Percentiles rank a stretch among this genome's conserved stretches.
Conservation (phyloP, 169 alveolate genomes). For the Plasmodium inui region DNA sequence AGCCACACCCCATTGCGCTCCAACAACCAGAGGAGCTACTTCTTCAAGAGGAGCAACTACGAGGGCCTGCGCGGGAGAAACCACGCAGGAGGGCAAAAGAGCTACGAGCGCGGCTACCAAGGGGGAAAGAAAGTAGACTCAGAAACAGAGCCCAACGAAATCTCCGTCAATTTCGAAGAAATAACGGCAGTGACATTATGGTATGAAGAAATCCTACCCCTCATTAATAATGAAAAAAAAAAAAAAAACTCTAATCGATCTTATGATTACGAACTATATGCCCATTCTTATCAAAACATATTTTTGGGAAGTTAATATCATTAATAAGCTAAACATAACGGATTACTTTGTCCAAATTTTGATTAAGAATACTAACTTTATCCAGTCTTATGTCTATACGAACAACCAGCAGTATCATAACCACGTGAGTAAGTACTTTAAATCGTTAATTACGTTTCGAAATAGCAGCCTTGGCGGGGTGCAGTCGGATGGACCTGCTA, state of each 20-base stretch:
- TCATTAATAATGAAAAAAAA: constrained; percentile 63
- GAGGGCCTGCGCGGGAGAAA: not conserved
- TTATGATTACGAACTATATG: constrained; percentile 32
- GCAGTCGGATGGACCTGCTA: not conserved
- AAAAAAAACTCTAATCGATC: constrained; percentile 24
- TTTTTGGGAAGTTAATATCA: constrained; percentile 68
- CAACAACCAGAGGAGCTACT: not conserved
- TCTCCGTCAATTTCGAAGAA: constrained; percentile 2
- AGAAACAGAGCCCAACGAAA: not conserved
- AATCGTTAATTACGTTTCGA: constrained; percentile 10
- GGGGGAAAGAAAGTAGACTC: not conserved
- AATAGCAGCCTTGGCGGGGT: not conserved
- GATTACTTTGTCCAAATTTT: constrained; percentile 62
- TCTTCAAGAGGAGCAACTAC: not conserved
- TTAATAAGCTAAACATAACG: constrained; percentile 47
- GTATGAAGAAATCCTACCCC: constrained; percentile 69
- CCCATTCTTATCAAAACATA: constrained; percentile 33
- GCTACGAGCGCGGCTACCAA: not conserved
- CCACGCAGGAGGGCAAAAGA: not conserved
- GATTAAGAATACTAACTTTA: constrained; percentile 59
- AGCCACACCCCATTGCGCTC: not conserved
- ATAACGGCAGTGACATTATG: constrained; percentile 35
- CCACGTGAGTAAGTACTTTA: constrained; percentile 40
- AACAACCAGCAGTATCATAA: constrained; percentile 60
- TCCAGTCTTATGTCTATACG: constrained; percentile 56